Evolutionary conservation across 768 basidiomycete species (phyloP).

Genomic region (Leccinum sublutescens): DNA sequence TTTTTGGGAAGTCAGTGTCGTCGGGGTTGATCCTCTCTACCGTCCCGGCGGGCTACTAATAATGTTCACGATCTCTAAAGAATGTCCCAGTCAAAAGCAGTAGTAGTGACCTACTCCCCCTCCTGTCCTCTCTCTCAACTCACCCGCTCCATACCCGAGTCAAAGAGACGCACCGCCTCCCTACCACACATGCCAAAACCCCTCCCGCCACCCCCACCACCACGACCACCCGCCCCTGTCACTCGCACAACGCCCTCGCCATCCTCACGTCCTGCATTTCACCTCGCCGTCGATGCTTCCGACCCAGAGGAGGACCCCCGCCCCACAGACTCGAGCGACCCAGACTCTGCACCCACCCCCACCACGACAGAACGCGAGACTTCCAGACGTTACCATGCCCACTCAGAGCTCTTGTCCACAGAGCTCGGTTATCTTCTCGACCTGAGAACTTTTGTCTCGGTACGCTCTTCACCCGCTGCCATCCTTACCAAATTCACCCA

Average conservation of each 20-base stretch:
- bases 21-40: neutral
- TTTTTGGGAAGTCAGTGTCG: slow-evolving; percentile 9
- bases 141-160: neutral
- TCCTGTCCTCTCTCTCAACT: neutral
- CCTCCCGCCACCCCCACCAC: slow-evolving; percentile 2
- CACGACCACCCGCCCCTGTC: neutral
- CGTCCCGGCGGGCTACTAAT: neutral
- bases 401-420: slow-evolving; percentile 81
- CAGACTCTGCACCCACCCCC: neutral
- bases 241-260: neutral
- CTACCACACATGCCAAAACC: slow-evolving; percentile 37
- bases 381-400: slow-evolving; percentile 62
- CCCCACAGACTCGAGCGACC: slow-evolving; percentile 4
- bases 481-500: neutral
- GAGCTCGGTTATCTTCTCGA: slow-evolving; percentile 83
- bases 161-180: slow-evolving; percentile 36
- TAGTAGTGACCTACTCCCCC: neutral
- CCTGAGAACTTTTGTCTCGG: slow-evolving; percentile 72
- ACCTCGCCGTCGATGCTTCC: slow-evolving; percentile 16
- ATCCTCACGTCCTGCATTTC: slow-evolving; percentile 12
- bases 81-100: slow-evolving; percentile 6
- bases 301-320: slow-evolving; percentile 19
- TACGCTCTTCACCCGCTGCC: slow-evolving; percentile 35
- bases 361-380: slow-evolving; percentile 32
- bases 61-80: slow-evolving; percentile 5